phyloP scores from a whole-genome alignment of 495 filamentous ascomycete species.

The Mytilinidion resinicola region DNA sequence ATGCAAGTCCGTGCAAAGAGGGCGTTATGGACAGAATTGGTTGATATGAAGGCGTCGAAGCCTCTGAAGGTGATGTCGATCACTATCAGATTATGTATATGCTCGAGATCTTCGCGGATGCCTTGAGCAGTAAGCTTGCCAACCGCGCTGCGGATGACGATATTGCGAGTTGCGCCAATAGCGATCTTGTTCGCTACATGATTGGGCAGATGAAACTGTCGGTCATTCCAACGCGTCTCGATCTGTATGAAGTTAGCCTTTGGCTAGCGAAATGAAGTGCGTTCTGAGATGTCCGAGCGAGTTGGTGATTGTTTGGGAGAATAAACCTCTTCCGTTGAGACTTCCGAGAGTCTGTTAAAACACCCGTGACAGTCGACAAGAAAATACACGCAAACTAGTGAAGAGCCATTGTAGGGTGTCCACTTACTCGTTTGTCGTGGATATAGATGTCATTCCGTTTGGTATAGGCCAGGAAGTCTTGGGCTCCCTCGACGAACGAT shows the following conservation, averaged over 20 bases:
- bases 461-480: slow-evolving; percentile 57
- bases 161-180: slow-evolving; percentile 68
- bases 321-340: not conserved
- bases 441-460: slow-evolving; percentile 65
- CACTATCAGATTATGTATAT: slow-evolving; percentile 73
- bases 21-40: slow-evolving; percentile 73
- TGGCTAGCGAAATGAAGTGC: not conserved
- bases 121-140: slow-evolving; percentile 53
- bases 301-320: no score
- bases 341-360: no score
- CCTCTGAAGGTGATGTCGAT: slow-evolving; percentile 56
- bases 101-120: slow-evolving; percentile 70
- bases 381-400: not conserved
- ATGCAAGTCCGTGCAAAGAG: slow-evolving; percentile 71
- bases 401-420: not conserved
- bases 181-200: slow-evolving; percentile 62
- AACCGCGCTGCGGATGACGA: slow-evolving; percentile 56
- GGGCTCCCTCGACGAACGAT: slow-evolving; percentile 60
- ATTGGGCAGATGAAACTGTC: slow-evolving; percentile 62
- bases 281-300: not conserved
- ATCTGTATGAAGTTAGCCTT: slow-evolving; percentile 44
- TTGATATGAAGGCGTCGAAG: slow-evolving; percentile 58
- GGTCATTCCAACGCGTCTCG: slow-evolving; percentile 64
- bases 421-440: slow-evolving; percentile 58
- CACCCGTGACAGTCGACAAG: no score